Evolutionary conservation across 768 basidiomycete genomes (phyloP).

Genomic region (Auricularia cornea): DNA sequence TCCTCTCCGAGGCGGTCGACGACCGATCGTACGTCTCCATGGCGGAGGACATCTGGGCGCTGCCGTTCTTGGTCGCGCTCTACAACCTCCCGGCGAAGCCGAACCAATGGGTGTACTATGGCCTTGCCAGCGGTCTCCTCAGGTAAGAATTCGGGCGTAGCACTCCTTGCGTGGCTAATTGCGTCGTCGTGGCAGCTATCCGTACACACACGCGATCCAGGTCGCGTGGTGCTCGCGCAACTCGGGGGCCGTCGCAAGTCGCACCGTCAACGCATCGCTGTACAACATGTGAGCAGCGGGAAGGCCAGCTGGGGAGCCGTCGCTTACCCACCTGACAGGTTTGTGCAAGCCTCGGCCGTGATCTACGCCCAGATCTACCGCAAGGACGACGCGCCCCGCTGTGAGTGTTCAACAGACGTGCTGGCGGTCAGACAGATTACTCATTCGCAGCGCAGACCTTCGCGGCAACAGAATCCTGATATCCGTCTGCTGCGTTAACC

Average conservation of each 20-base stretch:
- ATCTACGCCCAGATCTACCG: slow-evolving; percentile 53
- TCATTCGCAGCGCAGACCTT: background rate
- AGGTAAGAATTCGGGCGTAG: background rate
- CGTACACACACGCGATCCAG: slow-evolving; percentile 45
- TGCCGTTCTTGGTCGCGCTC: slow-evolving; percentile 50
- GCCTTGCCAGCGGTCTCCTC: slow-evolving; percentile 3
- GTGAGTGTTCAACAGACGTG: slow-evolving; percentile 25
- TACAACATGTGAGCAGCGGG: slow-evolving; percentile 20
- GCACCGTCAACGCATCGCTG: slow-evolving; percentile 45
- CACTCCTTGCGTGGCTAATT: slow-evolving; percentile 12
- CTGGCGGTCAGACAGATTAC: no score
- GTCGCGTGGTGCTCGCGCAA: slow-evolving; percentile 51
- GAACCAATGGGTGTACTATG: slow-evolving; percentile 48
- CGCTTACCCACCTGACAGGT: slow-evolving; percentile 24
- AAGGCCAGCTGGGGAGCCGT: no score
- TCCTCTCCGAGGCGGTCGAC: slow-evolving; percentile 47
- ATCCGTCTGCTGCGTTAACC: slow-evolving; percentile 43
- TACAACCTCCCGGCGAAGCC: slow-evolving; percentile 42
- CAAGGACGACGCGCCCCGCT: slow-evolving; percentile 42
- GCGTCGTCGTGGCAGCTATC: slow-evolving; percentile 48
- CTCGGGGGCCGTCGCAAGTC: slow-evolving; percentile 48
- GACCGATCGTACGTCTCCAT: slow-evolving; percentile 47
- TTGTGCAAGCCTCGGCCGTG: slow-evolving; percentile 35
- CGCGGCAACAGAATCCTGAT: slow-evolving; percentile 51
- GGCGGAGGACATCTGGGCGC: slow-evolving; percentile 51